Evolutionary conservation across 768 basidiomycete species (phyloP), one percentile per base, ranked within the genome.

Genomic region (Lactarius quietus): DNA sequence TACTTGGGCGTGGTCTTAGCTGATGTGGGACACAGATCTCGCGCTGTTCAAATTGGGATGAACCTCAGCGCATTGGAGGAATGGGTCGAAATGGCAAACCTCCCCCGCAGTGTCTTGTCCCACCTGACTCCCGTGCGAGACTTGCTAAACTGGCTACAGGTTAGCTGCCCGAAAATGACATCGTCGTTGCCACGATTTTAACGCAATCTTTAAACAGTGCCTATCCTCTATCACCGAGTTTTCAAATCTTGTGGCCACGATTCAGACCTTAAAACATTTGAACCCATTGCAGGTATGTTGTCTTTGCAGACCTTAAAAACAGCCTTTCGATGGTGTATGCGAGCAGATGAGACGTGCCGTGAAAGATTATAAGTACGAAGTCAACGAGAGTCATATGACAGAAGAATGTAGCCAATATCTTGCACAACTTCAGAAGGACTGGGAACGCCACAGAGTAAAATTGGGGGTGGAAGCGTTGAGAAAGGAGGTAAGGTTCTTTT

Each of bases 321-420:
- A 45, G 26, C 26, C 26, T 62, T 59, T 43, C 3, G 17, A 55
- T 18, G 12, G 53, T 7, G 33, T 53, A 23, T n/a, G 17, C 54
- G n/a, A 17, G 5, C 54, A 92, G 90, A 95, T 99, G 89, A 88
- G 94, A 58, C 85, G 93, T 23, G 95, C 95, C 43, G 90, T 96
- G 33, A 86, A 89, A 54, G 96, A 98, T 73, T 93, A 93, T 77
- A 91, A 86, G 73, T 97, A 92, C 73, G 96, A 99, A 78, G 90
- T 98, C 57, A 90, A 88, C 73, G 97, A 99, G 75, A 83, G 86
- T 1, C 83, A 82, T 66, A 97, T 99, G 93, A 90, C 88, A 3
- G 95, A 98, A 28, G 97, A 99, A 74, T 98, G 96, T 73, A 81
- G 85, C 43, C 93, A 97, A 77, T 98, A 98, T 71, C 83, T 98